A percentile compares a stretch with the other conserved stretches of the same genome.
Evolutionary conservation across 169 alveolate species (phyloP).

Genomic region (Plasmodium ovale): DNA sequence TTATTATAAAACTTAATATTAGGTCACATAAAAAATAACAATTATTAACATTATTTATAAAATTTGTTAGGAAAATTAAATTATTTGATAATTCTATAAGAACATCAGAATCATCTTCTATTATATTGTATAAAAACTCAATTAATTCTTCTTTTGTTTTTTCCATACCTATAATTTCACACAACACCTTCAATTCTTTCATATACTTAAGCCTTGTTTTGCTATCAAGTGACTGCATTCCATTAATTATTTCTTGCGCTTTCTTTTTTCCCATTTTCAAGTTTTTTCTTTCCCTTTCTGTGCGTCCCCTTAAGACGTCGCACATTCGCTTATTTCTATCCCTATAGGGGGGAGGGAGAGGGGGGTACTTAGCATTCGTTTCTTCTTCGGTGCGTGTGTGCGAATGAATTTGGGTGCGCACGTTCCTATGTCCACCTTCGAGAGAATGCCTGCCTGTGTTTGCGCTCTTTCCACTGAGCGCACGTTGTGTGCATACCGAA

Average conservation of each 20-base stretch:
- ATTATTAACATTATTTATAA: slow-evolving; percentile 33
- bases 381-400: neutral
- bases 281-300: neutral
- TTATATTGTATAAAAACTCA: slow-evolving; percentile 66
- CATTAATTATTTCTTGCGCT: slow-evolving; percentile 68
- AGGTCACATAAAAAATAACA: slow-evolving; percentile 55
- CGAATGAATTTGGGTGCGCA: neutral
- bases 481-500: too few relatives aligned
- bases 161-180: slow-evolving; percentile 61
- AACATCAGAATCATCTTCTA: slow-evolving; percentile 74
- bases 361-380: too few relatives aligned
- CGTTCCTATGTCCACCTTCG: neutral
- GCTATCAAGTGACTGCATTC: slow-evolving; percentile 58
- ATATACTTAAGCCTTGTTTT: slow-evolving; percentile 38
- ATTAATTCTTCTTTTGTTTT: slow-evolving; percentile 52
- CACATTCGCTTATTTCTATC: too few relatives aligned
- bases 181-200: slow-evolving; percentile 53
- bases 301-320: too few relatives aligned
- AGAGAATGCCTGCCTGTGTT: too few relatives aligned
- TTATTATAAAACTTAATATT: slow-evolving; percentile 45
- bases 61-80: slow-evolving; percentile 36
- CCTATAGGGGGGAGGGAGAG: too few relatives aligned
- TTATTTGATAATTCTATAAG: slow-evolving; percentile 57
- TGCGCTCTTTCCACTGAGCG: too few relatives aligned
- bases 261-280: slow-evolving; percentile 7